Percentiles rank a stretch among this genome's conserved stretches.
Evolutionary conservation across 2,329 filamentous ascomycete species (phyloP).

Genomic region (Stachybotrys chlorohalonatus): DNA sequence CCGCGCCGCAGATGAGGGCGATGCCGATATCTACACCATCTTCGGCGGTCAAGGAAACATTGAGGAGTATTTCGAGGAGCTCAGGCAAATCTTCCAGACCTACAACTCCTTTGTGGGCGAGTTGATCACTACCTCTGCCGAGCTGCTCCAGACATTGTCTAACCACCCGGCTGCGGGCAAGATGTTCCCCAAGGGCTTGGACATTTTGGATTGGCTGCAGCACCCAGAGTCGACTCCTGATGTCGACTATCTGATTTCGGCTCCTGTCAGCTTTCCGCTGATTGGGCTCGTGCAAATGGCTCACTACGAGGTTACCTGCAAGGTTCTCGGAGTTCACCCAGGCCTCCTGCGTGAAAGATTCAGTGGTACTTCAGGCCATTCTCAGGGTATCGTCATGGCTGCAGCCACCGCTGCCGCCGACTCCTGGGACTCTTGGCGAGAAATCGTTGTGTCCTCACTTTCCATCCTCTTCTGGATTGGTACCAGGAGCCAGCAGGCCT

Average conservation of each 20-base stretch:
- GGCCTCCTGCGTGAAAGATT: slow-evolving; percentile 80
- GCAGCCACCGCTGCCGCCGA: slow-evolving; percentile 84
- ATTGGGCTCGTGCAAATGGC: slow-evolving; percentile 94
- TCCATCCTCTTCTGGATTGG: slow-evolving; percentile 99
- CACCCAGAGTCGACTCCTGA: slow-evolving; percentile 85
- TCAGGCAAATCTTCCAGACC: slow-evolving; percentile 81
- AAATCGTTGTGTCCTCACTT: slow-evolving; percentile 69
- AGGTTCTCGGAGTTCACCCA: slow-evolving; percentile 80
- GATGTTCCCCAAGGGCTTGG: slow-evolving; percentile 93
- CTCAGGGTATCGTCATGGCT: slow-evolving; percentile 90
- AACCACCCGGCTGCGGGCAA: slow-evolving; percentile 83
- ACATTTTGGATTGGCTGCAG: slow-evolving; percentile 89
- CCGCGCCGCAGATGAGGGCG: slow-evolving; percentile 74
- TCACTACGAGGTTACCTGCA: slow-evolving; percentile 91
- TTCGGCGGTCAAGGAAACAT: slow-evolving; percentile 98
- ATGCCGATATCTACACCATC: slow-evolving; percentile 82
- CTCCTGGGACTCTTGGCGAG: slow-evolving; percentile 86
- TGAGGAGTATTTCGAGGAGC: slow-evolving; percentile 98
- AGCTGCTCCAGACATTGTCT: slow-evolving; percentile 78
- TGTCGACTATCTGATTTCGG: slow-evolving; percentile 86
- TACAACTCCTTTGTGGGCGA: slow-evolving; percentile 88
- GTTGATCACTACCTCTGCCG: slow-evolving; percentile 70
- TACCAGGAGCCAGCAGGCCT: slow-evolving; percentile 91
- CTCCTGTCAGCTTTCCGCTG: slow-evolving; percentile 89
- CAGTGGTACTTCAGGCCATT: slow-evolving; percentile 87